phyloP scores from a whole-genome alignment of 2,329 filamentous ascomycete genomes.

The Trichoderma polysporum region DNA sequence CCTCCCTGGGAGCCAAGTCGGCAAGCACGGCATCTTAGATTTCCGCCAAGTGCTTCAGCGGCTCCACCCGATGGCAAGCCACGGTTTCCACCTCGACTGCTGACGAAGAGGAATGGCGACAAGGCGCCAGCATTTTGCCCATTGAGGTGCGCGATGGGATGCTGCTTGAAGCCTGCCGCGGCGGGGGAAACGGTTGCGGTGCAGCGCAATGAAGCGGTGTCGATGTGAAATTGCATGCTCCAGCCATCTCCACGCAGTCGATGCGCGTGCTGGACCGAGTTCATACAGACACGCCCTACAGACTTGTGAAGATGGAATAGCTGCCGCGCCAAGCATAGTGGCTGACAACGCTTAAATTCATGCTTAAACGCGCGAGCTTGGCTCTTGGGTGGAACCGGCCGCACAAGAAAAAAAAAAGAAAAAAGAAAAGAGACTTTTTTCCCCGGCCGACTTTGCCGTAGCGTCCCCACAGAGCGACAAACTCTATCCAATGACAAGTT shows the following conservation, averaged over 20 bases:
- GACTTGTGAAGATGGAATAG: slow-evolving; percentile 19
- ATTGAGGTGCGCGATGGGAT: too few species aligned
- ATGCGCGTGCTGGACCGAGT: background rate
- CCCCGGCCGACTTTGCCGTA: slow-evolving; percentile 22
- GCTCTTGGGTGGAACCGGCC: slow-evolving; percentile 20
- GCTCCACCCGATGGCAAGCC: slow-evolving; percentile 15
- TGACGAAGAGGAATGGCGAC: slow-evolving; percentile 1
- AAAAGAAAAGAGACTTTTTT: background rate
- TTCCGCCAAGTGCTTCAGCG: slow-evolving; percentile 15
- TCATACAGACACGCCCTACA: background rate
- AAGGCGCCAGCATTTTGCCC: background rate
- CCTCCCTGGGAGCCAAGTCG: slow-evolving; percentile 21
- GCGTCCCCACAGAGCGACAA: background rate
- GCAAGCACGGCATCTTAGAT: slow-evolving; percentile 22
- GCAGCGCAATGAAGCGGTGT: background rate
- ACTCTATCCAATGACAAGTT: background rate
- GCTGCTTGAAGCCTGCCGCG: background rate
- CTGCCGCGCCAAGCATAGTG: slow-evolving; percentile 43
- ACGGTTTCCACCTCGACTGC: slow-evolving; percentile 7
- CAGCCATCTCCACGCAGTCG: too few species aligned
- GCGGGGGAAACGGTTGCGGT: background rate
- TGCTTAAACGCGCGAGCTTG: slow-evolving; percentile 43
- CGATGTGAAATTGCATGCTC: background rate
- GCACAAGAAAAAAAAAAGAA: slow-evolving; percentile 1
- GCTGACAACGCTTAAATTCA: slow-evolving; percentile 52